Evolutionary conservation across 108 stramenopile species (phyloP).

Genomic region (Skeletonema marinoi): DNA sequence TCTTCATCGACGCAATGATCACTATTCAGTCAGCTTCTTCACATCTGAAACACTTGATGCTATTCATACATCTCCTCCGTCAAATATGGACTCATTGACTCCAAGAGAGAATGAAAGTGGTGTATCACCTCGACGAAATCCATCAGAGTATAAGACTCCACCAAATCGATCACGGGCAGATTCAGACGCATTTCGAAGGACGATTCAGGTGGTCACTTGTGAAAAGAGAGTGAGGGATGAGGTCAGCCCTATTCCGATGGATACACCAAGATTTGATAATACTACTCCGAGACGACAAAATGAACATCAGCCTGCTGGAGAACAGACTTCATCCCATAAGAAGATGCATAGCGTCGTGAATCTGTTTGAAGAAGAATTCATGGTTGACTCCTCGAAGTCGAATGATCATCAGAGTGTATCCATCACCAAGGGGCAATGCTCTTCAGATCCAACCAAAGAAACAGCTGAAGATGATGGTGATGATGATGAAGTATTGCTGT

Average conservation of each 20-base stretch:
- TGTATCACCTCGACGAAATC: background rate
- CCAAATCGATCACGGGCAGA: slow-evolving; percentile 6
- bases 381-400: background rate
- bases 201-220: slow-evolving; percentile 35
- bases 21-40: slow-evolving; percentile 32
- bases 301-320: background rate
- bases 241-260: slow-evolving; percentile 31
- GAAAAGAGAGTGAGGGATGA: slow-evolving; percentile 24
- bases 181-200: slow-evolving; percentile 19
- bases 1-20: slow-evolving; percentile 21
- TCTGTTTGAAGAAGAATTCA: slow-evolving; percentile 3
- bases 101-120: background rate
- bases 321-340: background rate
- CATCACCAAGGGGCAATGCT: background rate
- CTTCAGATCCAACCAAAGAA: background rate
- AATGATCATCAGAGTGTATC: background rate
- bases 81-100: background rate
- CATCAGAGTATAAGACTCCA: slow-evolving; percentile 21
- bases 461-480: background rate
- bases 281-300: background rate
- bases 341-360: background rate
- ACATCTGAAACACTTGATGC: slow-evolving; percentile 26
- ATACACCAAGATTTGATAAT: background rate
- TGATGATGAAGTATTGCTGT: background rate
- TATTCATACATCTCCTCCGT: slow-evolving; percentile 13